Conservation (phyloP, 345 rosid species). For the Salix dunnii region DNA sequence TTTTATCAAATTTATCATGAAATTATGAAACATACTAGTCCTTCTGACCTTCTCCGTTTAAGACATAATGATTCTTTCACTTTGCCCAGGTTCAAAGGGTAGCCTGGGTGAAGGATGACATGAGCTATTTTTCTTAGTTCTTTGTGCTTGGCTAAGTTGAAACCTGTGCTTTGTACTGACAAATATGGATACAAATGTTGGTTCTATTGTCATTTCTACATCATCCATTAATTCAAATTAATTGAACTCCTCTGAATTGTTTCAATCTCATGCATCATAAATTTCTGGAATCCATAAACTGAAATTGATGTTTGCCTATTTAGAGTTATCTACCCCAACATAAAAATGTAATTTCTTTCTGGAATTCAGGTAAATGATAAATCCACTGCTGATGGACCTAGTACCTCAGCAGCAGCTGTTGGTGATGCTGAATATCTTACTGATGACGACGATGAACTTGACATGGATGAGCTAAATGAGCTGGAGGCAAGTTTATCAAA, state of each 20-base stretch:
- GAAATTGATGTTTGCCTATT: neutral
- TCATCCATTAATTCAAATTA: neutral
- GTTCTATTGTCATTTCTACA: neutral
- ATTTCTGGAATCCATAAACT: neutral
- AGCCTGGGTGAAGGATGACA: neutral
- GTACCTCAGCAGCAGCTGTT: conserved; percentile 22
- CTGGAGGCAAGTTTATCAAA: conserved; percentile 33
- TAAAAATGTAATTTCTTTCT: neutral
- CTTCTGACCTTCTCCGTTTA: neutral
- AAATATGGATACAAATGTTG: neutral
- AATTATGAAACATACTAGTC: neutral
- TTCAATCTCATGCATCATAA: neutral
- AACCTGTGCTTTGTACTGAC: neutral
- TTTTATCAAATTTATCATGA: neutral
- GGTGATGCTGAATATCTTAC: conserved; percentile 20
- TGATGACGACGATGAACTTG: conserved; percentile 32
- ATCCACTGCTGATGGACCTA: conserved; percentile 30
- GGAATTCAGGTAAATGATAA: conserved; percentile 27
- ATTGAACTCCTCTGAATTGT: neutral
- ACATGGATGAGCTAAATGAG: conserved; percentile 32
- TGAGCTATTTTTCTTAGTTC: neutral
- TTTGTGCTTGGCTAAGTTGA: neutral
- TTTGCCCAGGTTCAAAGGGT: neutral
- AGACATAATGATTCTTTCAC: neutral
- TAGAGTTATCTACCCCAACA: neutral